Evolutionary conservation across 2,329 filamentous ascomycete species (phyloP).

Genomic region (Aureobasidium sp.): DNA sequence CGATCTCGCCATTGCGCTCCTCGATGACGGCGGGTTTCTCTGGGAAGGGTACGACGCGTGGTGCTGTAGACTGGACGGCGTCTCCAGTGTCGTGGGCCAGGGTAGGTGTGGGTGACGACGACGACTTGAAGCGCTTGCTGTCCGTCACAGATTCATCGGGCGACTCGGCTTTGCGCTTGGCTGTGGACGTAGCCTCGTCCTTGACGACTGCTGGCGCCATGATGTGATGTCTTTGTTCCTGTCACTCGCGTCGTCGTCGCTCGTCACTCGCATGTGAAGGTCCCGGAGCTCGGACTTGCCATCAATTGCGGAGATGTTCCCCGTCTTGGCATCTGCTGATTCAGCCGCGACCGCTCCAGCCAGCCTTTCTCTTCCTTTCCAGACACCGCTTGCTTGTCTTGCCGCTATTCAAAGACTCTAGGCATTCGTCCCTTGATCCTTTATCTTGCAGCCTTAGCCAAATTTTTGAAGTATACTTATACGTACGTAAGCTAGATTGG

Average conservation of each 20-base stretch:
- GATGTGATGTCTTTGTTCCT: background rate
- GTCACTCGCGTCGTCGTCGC: background rate
- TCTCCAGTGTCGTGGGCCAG: slow-evolving; percentile 34
- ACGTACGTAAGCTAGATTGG: too few species aligned
- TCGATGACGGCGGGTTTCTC: slow-evolving; percentile 96
- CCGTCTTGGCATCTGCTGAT: slow-evolving; percentile 4
- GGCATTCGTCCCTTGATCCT: background rate
- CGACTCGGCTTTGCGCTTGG: slow-evolving; percentile 79
- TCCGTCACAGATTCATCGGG: slow-evolving; percentile 63
- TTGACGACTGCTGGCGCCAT: slow-evolving; percentile 25
- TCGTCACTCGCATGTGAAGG: slow-evolving; percentile 15
- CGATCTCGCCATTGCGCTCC: slow-evolving; percentile 93
- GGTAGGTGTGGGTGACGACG: slow-evolving; percentile 41
- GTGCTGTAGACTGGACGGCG: slow-evolving; percentile 54
- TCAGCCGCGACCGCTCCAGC: too few species aligned
- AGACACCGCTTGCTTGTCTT: background rate
- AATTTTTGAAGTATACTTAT: too few species aligned
- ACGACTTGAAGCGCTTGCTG: slow-evolving; percentile 69
- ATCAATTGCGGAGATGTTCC: background rate
- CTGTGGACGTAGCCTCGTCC: slow-evolving; percentile 40
- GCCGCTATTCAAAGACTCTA: background rate
- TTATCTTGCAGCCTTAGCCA: background rate
- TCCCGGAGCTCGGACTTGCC: background rate
- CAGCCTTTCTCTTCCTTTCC: too few species aligned
- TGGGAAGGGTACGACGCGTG: slow-evolving; percentile 76